Base-by-base conservation (phyloP, 2,329 filamentous ascomycete species). In the Penicillium sclerotigenum region DNA sequence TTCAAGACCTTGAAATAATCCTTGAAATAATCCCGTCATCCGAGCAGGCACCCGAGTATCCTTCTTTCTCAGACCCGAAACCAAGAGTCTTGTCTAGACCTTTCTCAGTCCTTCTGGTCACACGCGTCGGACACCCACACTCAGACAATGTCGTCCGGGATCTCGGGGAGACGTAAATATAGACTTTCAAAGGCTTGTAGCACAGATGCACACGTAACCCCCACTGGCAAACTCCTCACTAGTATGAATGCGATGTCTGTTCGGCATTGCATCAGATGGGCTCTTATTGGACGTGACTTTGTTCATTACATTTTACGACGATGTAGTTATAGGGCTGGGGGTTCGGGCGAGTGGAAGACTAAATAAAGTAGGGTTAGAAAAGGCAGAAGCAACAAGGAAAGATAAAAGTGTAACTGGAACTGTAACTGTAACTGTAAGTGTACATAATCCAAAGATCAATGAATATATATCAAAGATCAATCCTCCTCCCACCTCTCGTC, bases 401-500 rank as follows among this genome's bases (percentile, higher is more conserved):
- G 1, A 38, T 20, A 38, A 5, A 18, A 4, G n/a, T n/a, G n/a
- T n/a, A n/a, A n/a, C n/a, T n/a, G n/a, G n/a, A 38, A 38, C 5
- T 4, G 2, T 9, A 40, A 9, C 4, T 9, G 13, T 31, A 34
- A 16, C 7, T 36, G 33, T n/a, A 36, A 36, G 8, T 36, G n/a
- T 37, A 37, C 34, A 37, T 18, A 36, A 18, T n/a, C 34, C 8
- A 36, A 26, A n/a, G 5, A 24, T 5, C 18, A 24, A 28, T n/a
- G n/a, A n/a, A n/a, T n/a, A n/a, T n/a, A n/a, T 7, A 42, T 52
- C 33, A 55, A 40, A 52, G 24, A 31, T 33, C 43, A 48, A 79
- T 58, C 56, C 77, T 70, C 52, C 67, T 65, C 11, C 82, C 84
- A 45, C 81, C 76, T 56, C 75, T 79, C 18, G 87, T 91, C 76